Base-by-base conservation (phyloP, 2,329 filamentous ascomycete species). In the Pseudopyrenochaeta lycopersici region DNA sequence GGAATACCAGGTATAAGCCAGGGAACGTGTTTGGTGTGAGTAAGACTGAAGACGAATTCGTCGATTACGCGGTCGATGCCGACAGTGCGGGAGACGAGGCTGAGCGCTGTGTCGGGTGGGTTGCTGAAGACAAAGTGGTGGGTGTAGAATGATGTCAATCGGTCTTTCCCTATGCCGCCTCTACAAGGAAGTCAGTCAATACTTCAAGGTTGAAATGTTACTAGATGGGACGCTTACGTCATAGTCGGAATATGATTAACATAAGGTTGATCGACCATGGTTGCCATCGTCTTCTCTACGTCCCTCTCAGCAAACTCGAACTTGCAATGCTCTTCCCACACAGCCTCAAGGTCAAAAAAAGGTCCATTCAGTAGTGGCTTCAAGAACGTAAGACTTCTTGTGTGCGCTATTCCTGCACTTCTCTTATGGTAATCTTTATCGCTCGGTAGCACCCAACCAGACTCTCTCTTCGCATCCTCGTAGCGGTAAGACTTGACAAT, bases 221-320 rank as follows among this genome's bases (percentile, higher is more conserved):
- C 2, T 18, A 18, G n/a, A 15, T 35, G 2, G n/a, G 39, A 51
- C 32, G 64, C 60, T 32, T 46, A 65, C 65, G 82, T 78, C 64
- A 87, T 81, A 0, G 89, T 91, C 0, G 89, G 88, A 1, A 92
- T 80, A 67, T 92, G 88, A 67, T 92, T 92, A 1, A 93, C 90
- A 65, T 92, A 92, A 1, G 90, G 90, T 70, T 91, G 86, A 42
- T 87, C 81, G 1, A 92, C 89, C 90, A 93, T 92, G 0, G 90
- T 92, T n/a, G 81, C 81, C 90, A 93, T 92, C 0, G 90, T 93
- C 59, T 86, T 84, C 56, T 86, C 85, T 0, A 91, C 89, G 2
- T 85, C 85, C 10, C 89, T 82, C 49, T 87, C 85, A 1, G 74
- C 85, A 69, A 93, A 93, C 68, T 92, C 89, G 62, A 84, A 89